Evolutionary conservation across 768 basidiomycete genomes (phyloP), one percentile per base, ranked within the genome.

Genomic region (Amanita pallidorosea): DNA sequence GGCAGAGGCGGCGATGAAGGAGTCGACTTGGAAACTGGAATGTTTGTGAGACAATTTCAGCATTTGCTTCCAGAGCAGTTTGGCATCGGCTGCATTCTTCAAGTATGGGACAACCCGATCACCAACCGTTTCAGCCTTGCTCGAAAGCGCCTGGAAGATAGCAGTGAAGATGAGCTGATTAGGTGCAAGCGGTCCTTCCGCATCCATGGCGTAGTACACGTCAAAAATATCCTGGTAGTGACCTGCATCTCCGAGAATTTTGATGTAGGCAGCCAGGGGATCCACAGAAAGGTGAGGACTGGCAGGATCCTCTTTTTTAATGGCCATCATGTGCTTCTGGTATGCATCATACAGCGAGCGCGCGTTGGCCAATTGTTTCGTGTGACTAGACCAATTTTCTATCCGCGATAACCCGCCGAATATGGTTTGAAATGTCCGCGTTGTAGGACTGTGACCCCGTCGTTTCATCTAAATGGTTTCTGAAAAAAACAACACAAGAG

Each of bases 391-490:
- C 85, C 87, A 90, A 56, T 81, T 64, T 13, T 80, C 71, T 25
- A 88, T 77, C 25, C 70, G 70, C 2, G 76, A 70, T 38, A 84
- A 70, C 5, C 85, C 87, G 40, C 64, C 72, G 62, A 92, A 72
- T 64, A 91, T 68, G 20, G 84, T 86, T 41, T 75, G 71, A 57
- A 76, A 91, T 2, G 89, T 89, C 51, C 79, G 67, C 6, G 71
- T 63, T 40, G 74, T 81, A 22, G 90, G 87, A 42, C 72, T 72
- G 60, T 88, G 83, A 1, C 86, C 85, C 40, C 90, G 78, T 31
- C 88, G 76, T 65, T 88, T 91, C 88, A 92, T 88, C 89, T 92
- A 17, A 17, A 25, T 41, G 5, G 36, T 33, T 23, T 42, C n/a
- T 45, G 31, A 12, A 46, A 49, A 47, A 54, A 27, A 42, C 20